Base-by-base conservation (phyloP, 768 basidiomycete species). In the Agaricus bisporus region DNA sequence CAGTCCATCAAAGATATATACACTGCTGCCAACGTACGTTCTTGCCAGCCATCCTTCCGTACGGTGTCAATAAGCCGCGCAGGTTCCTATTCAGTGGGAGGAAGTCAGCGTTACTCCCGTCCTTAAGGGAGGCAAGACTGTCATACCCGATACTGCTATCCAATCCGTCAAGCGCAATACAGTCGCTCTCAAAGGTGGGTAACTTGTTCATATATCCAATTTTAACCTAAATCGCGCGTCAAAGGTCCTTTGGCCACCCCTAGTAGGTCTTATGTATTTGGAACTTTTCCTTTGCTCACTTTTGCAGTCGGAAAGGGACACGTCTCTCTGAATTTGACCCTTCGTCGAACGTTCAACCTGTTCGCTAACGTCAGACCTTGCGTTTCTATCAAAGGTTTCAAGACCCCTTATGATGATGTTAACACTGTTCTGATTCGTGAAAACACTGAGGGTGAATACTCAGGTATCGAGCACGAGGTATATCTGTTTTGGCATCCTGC, bases 361-460 rank as follows among this genome's bases (percentile, higher is more conserved):
- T 99, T 98, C 67, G 97, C 97, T 65, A 98, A 98, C 68, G 97
- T 98, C 63, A 86, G 97, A 56, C 97, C 97, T 35, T 99, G 97
- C 66, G 82, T 83, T 26, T 98, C 95, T 26, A 92, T 99, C 71
- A 75, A 91, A 69, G 97, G 97, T 26, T 98, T 86, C 80, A 97
- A 97, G 76, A 99, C 97, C 0, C 89, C 95, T 1, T 98, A 99
- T 65, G 95, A 98, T 68, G 88, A 98, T 64, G 97, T 99, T 59
- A 89, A 99, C 77, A 95, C 92, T 22, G 94, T 98, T 49, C 76
- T 99, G 60, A 99, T 99, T 68, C 92, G 97, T 66, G 97, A 99
- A 76, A 99, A 99, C 71, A 99, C 97, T 8, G 97, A 99, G 72
- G 97, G 97, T 69, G 97, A 99, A 70, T 99, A 99, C 73, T 98